Conservation (phyloP, 345 rosid species). For the Populus simonii region DNA sequence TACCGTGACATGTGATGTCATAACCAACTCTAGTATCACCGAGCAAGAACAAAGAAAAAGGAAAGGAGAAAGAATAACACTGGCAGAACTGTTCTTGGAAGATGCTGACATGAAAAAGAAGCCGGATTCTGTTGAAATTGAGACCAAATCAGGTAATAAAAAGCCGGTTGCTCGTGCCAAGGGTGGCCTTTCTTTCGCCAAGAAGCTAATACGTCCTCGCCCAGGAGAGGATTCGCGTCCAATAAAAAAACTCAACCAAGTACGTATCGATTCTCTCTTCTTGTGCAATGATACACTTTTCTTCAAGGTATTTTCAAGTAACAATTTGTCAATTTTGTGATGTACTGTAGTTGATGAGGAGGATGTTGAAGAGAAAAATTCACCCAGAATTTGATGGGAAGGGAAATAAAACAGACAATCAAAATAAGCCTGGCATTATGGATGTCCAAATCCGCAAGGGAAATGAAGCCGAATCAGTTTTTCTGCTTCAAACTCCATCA, state of each 20-base stretch:
- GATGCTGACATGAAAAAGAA: constrained; percentile 45
- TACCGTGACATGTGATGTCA: constrained; percentile 5
- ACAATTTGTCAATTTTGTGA: background rate
- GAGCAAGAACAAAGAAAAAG: constrained; percentile 34
- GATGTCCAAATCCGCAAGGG: constrained; percentile 20
- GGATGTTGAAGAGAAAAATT: constrained; percentile 82
- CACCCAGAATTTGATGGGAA: constrained; percentile 72
- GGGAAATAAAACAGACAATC: constrained; percentile 24
- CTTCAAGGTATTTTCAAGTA: background rate
- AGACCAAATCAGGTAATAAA: constrained; percentile 20
- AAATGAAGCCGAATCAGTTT: constrained; percentile 29
- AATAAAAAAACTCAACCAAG: constrained; percentile 56
- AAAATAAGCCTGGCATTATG: constrained; percentile 23
- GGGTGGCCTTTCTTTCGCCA: constrained; percentile 48
- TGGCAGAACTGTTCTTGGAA: constrained; percentile 73
- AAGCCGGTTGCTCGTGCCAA: constrained; percentile 31
- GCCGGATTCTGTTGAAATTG: constrained; percentile 26
- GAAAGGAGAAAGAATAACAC: constrained; percentile 59
- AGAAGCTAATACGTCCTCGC: constrained; percentile 55
- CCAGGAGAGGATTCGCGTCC: constrained; percentile 57
- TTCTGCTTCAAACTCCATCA: constrained; percentile 11
- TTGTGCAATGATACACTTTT: background rate
- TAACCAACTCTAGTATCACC: constrained; percentile 6
- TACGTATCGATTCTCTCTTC: constrained; percentile 6
- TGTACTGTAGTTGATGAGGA: constrained; percentile 61